Evolutionary conservation across 164 flowering plant species (phyloP).

Genomic region (Vitis amurensis): DNA sequence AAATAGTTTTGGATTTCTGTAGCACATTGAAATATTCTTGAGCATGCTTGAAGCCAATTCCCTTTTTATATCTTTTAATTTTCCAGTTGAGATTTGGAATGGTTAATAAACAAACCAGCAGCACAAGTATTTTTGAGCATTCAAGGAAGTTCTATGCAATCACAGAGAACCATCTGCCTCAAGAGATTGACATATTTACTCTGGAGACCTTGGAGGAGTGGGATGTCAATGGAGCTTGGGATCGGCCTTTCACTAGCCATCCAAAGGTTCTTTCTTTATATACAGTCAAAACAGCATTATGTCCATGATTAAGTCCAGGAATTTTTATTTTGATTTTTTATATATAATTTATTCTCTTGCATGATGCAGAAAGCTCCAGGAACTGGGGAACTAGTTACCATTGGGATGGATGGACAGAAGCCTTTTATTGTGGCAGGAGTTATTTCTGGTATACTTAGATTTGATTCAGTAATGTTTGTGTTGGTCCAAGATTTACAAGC

Average conservation of each 20-base stretch:
- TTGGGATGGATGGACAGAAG: constrained; percentile 47
- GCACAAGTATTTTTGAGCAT: constrained; percentile 65
- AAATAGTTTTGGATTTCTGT: too few species aligned
- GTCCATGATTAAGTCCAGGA: not conserved
- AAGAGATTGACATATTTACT: constrained; percentile 48
- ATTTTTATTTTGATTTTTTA: not conserved
- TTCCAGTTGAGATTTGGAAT: constrained; percentile 61
- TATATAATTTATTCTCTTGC: not conserved
- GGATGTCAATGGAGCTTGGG: constrained; percentile 52
- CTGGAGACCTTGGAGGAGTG: constrained; percentile 41
- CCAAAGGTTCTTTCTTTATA: constrained; percentile 45
- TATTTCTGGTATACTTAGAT: constrained; percentile 47
- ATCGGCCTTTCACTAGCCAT: constrained; percentile 61
- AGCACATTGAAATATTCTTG: too few species aligned
- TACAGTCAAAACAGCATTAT: not conserved
- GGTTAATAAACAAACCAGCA: constrained; percentile 43
- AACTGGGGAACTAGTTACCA: constrained; percentile 62
- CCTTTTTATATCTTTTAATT: not conserved
- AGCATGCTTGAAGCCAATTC: too few species aligned
- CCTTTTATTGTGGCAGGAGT: constrained; percentile 60
- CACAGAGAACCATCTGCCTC: constrained; percentile 59
- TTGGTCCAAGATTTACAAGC: not conserved
- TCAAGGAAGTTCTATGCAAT: constrained; percentile 48
- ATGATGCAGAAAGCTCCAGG: constrained; percentile 57
- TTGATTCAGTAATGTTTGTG: not conserved